A percentile compares a stretch with the other conserved stretches of the same genome.
Conservation (phyloP, 257 asterid species). For the Capsicum chinense region DNA sequence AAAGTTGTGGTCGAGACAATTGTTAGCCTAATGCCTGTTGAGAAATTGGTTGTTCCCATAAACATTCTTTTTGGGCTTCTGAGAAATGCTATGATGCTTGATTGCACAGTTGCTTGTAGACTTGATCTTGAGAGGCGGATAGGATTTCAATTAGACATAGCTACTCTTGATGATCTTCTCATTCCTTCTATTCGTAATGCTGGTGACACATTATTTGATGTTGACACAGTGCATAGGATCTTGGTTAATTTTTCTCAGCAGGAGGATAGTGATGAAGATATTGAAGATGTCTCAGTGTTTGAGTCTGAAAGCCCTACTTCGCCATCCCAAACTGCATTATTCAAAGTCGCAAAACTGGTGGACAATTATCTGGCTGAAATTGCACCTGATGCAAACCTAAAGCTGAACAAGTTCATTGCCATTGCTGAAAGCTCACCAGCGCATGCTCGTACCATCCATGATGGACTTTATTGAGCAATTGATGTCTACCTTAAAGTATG, state of each 20-base stretch:
- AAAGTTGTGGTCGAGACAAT: constrained; percentile 80
- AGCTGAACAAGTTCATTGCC: constrained; percentile 74
- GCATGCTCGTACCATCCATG: constrained; percentile 77
- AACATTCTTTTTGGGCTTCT: constrained; percentile 78
- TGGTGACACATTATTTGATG: constrained; percentile 86
- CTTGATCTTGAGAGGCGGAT: constrained; percentile 89
- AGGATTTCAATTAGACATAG: constrained; percentile 75
- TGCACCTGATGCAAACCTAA: constrained; percentile 89
- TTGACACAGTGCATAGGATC: constrained; percentile 81
- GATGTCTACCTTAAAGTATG: constrained; percentile 94
- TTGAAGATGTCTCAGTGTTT: constrained; percentile 74
- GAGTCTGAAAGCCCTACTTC: constrained; percentile 72
- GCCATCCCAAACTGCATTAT: constrained; percentile 78
- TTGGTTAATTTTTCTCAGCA: constrained; percentile 79
- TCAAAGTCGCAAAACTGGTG: constrained; percentile 79
- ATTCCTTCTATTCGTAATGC: constrained; percentile 83
- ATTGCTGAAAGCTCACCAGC: constrained; percentile 80
- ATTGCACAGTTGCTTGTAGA: constrained; percentile 69
- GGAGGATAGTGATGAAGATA: constrained; percentile 81
- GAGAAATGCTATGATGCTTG: constrained; percentile 80
- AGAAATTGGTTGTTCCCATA: constrained; percentile 78
- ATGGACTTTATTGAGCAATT: constrained; percentile 85
- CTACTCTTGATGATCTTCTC: constrained; percentile 85
- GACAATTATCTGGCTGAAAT: constrained; percentile 88
- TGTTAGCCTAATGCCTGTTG: constrained; percentile 86